Evolutionary conservation across 177 flowering plant genomes (phyloP).

Genomic region (Vitis hybrid): DNA sequence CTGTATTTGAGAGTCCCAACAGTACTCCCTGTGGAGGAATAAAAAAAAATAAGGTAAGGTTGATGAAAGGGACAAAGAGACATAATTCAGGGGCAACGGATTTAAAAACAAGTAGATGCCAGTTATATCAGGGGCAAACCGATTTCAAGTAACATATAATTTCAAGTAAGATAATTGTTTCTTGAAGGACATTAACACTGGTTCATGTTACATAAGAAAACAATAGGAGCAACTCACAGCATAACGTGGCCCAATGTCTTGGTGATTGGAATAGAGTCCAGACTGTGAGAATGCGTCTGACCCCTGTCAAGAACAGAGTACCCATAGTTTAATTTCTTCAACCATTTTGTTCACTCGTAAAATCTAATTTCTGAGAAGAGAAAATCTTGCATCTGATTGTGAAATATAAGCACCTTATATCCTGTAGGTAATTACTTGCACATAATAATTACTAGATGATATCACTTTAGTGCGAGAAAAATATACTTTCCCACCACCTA

Average conservation of each 20-base stretch:
- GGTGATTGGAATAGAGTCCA: slow-evolving; percentile 96
- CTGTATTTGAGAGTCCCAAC: slow-evolving; percentile 72
- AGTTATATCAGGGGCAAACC: too few species aligned
- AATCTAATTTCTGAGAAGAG: background rate
- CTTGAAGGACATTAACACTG: too few species aligned
- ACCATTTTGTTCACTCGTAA: background rate
- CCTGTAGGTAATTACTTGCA: background rate
- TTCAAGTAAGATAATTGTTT: too few species aligned
- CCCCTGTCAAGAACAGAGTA: slow-evolving; percentile 52
- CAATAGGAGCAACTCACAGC: slow-evolving; percentile 60
- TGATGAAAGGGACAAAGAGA: background rate
- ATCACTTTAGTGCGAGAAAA: too few species aligned
- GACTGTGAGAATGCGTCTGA: slow-evolving; percentile 97
- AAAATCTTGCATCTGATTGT: background rate
- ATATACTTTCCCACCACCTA: too few species aligned
- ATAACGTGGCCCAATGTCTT: slow-evolving; percentile 98
- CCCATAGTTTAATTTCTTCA: background rate
- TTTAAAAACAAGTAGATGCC: too few species aligned
- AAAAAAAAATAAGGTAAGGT: background rate
- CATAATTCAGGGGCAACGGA: too few species aligned
- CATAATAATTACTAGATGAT: background rate
- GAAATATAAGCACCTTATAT: too few species aligned
- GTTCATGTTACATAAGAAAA: background rate
- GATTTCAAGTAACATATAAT: too few species aligned
- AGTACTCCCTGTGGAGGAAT: slow-evolving; percentile 52